Evolutionary conservation across 805 yeast species (phyloP), one percentile per base, ranked within the genome.

Genomic region (Isabelozyma heimii): DNA sequence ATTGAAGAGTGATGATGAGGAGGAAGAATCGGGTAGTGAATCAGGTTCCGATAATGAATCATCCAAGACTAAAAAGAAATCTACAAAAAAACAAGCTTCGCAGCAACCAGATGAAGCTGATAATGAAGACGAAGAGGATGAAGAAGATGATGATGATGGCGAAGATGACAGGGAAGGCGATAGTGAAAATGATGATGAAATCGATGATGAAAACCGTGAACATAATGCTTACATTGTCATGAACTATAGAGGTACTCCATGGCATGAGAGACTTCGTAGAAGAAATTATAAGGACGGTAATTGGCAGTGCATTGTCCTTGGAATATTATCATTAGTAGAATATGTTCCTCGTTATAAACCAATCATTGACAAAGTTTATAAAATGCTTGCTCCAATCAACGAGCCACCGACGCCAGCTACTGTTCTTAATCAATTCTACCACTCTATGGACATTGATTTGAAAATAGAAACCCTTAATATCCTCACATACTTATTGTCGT

Each of bases 251-350:
- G 83, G 83, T 40, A 67, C 71, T 0, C 67, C 83, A 10, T 94
- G 98, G 97, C 81, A 83, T 50, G 95, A 87, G 28, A 73, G 95
- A 39, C 73, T 92, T 15, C 78, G 84, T 12, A 84, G 81, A 47
- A 81, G 97, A 47, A 80, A 80, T 53, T 94, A 88, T 64, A 82
- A 78, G 57, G 91, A 89, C 58, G 96, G 97, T 4, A 83, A 82
- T 47, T 92, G 97, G 97, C 85, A 89, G 57, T 76, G 86, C 39
- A 79, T 87, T 40, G 65, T 91, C 40, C 63, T 91, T 44, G 97
- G 97, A 30, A 73, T 91, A 2, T 73, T 91, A 40, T 81, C 83
- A 16, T 72, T 76, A 44, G 81, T 82, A 13, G 82, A 82, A 42
- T 76, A 83, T 53, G 74, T 83, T 38, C 81, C 83, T 1, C 77